Conservation (phyloP, 129 eudicot genomes). For the Lactuca sativa region DNA sequence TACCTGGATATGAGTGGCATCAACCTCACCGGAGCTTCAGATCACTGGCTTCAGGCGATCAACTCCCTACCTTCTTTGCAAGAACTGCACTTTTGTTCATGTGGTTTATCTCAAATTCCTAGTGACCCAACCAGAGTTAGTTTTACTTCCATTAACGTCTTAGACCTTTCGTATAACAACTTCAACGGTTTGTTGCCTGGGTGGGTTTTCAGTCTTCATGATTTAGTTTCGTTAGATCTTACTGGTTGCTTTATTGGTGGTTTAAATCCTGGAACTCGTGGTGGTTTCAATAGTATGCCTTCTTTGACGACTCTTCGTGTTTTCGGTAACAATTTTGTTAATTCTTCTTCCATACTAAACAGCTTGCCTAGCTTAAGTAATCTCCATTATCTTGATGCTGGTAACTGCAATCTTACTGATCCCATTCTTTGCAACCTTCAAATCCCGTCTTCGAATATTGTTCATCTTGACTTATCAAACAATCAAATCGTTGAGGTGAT, state of each 20-base stretch:
- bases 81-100: slow-evolving; percentile 19
- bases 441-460: background rate
- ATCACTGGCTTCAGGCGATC: slow-evolving; percentile 31
- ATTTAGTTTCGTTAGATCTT: slow-evolving; percentile 4
- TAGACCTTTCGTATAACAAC: slow-evolving; percentile 32
- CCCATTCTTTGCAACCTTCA: slow-evolving; percentile 21
- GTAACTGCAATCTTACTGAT: slow-evolving; percentile 9
- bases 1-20: slow-evolving; percentile 24
- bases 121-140: background rate
- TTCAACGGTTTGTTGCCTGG: slow-evolving; percentile 10
- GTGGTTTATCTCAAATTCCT: slow-evolving; percentile 13
- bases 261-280: background rate
- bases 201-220: slow-evolving; percentile 22
- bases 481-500: slow-evolving; percentile 17
- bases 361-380: slow-evolving; percentile 2
- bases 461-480: slow-evolving; percentile 13
- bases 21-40: slow-evolving; percentile 17
- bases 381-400: slow-evolving; percentile 21
- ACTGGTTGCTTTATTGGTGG: slow-evolving; percentile 6
- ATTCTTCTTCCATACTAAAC: background rate
- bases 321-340: background rate
- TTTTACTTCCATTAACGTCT: slow-evolving; percentile 24
- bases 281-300: slow-evolving; percentile 8
- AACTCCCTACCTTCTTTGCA: slow-evolving; percentile 31
- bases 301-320: slow-evolving; percentile 16